A percentile compares a stretch with the other conserved stretches of the same genome.
phyloP scores from a whole-genome alignment of 805 yeast genomes.

The Teunomyces kruisii region DNA sequence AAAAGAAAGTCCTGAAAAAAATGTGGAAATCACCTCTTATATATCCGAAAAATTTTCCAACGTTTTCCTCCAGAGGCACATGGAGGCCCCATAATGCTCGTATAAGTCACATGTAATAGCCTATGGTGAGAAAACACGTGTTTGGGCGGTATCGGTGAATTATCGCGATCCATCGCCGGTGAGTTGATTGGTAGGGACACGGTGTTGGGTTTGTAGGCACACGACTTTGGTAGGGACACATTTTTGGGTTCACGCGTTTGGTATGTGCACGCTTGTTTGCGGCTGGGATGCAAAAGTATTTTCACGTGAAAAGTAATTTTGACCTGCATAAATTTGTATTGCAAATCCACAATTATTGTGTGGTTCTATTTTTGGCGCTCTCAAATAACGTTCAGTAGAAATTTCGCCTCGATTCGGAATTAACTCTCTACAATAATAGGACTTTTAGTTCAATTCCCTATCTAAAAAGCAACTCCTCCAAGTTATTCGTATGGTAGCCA shows the following conservation, averaged over 20 bases:
- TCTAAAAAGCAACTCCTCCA: too few species aligned
- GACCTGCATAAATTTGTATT: too few species aligned
- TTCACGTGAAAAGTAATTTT: not conserved
- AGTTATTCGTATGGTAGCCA: too few species aligned
- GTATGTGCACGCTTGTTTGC: not conserved
- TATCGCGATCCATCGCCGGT: not conserved
- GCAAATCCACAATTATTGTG: too few species aligned
- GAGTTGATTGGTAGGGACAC: not conserved
- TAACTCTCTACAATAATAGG: too few species aligned
- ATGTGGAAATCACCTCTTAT: constrained; percentile 2
- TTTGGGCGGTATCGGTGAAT: not conserved
- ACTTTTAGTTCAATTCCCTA: too few species aligned
- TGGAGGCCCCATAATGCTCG: not conserved
- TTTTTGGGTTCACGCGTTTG: too few species aligned
- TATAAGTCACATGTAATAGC: constrained; percentile 2
- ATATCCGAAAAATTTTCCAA: constrained; percentile 3
- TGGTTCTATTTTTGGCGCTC: too few species aligned
- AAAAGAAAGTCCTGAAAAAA: not conserved
- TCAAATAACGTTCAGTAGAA: too few species aligned
- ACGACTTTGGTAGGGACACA: not conserved
- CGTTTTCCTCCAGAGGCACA: not conserved
- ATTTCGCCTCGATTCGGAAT: too few species aligned
- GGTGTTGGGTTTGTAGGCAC: not conserved
- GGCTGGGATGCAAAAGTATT: not conserved
- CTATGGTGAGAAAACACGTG: constrained; percentile 3